These are phyloP conservation scores for Boletus tylopilopsis DNA, from an alignment of 768 basidiomycete genomes.

Conservation along the genomic window DNA sequence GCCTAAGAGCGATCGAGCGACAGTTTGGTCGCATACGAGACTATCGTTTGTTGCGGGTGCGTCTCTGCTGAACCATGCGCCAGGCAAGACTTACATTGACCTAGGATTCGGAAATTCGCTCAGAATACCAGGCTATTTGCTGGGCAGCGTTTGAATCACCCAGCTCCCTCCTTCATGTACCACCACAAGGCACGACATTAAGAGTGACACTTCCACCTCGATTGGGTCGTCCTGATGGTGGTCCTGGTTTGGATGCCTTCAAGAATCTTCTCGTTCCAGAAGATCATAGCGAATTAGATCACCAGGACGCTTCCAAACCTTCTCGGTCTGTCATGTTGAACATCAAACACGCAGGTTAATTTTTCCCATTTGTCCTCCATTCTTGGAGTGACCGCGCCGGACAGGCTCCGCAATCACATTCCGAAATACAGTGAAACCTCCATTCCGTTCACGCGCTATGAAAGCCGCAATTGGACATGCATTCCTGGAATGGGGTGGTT, in stretches of 20 bases:
- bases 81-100: neutral
- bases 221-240: constrained; percentile 26
- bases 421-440: constrained; percentile 20
- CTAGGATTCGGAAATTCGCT: constrained; percentile 47
- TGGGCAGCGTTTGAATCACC: constrained; percentile 46
- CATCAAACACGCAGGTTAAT: constrained; percentile 28
- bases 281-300: neutral
- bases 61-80: constrained; percentile 2
- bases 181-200: constrained; percentile 28
- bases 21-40: constrained; percentile 49
- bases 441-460: constrained; percentile 27
- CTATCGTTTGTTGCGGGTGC: constrained; percentile 40
- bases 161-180: constrained; percentile 37
- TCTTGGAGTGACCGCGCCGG: neutral
- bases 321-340: constrained; percentile 13
- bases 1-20: constrained; percentile 54
- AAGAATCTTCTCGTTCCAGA: constrained; percentile 24
- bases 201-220: constrained; percentile 29
- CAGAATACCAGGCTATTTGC: constrained; percentile 41
- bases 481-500: constrained; percentile 33
- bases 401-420: constrained; percentile 20
- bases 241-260: constrained; percentile 32
- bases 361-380: neutral
- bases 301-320: neutral
- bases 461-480: constrained; percentile 28